Percentiles rank a stretch among this genome's conserved stretches.
Evolutionary conservation across 2,329 filamentous ascomycete genomes (phyloP).

Genomic region (Colletotrichum tabaci): DNA sequence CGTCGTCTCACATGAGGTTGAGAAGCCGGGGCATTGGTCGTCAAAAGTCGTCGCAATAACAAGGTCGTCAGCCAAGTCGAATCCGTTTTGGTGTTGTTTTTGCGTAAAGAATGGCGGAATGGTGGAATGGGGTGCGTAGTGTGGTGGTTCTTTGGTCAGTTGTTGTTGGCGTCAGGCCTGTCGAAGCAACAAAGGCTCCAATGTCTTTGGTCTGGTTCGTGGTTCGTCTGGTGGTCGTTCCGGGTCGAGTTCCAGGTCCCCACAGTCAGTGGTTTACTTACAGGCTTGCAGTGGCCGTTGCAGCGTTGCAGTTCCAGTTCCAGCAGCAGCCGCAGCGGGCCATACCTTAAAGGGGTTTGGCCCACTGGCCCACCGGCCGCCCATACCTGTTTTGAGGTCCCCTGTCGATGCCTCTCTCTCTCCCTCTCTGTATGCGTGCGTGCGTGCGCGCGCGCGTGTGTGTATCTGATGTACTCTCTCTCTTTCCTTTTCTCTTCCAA

Average conservation of each 20-base stretch:
- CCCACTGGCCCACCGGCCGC: slow-evolving; percentile 1
- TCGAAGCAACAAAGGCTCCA: slow-evolving; percentile 13
- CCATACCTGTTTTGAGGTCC: slow-evolving; percentile 7
- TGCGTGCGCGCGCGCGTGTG: no score
- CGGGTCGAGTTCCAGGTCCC: not conserved
- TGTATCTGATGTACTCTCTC: no score
- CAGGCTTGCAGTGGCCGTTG: not conserved
- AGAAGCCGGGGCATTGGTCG: not conserved
- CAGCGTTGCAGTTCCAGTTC: not conserved
- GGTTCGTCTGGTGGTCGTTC: slow-evolving; percentile 3
- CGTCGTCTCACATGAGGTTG: not conserved
- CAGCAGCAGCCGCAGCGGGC: not conserved
- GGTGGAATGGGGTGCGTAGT: no score
- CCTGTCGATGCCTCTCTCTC: not conserved
- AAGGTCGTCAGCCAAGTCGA: not conserved
- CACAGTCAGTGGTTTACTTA: not conserved
- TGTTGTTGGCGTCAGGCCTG: slow-evolving; percentile 30
- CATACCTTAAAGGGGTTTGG: not conserved
- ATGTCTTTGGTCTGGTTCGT: slow-evolving; percentile 2
- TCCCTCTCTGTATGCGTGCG: not conserved
- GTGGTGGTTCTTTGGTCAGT: slow-evolving; percentile 4
- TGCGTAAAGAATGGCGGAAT: slow-evolving; percentile 16
- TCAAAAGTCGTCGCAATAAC: not conserved
- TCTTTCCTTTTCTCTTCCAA: not conserved
- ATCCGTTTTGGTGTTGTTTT: slow-evolving; percentile 3